Percentiles rank a stretch among this genome's conserved stretches.
These are phyloP conservation scores for Lactarius deliciosus DNA, from an alignment of 768 basidiomycete genomes.

Conservation along the genomic window DNA sequence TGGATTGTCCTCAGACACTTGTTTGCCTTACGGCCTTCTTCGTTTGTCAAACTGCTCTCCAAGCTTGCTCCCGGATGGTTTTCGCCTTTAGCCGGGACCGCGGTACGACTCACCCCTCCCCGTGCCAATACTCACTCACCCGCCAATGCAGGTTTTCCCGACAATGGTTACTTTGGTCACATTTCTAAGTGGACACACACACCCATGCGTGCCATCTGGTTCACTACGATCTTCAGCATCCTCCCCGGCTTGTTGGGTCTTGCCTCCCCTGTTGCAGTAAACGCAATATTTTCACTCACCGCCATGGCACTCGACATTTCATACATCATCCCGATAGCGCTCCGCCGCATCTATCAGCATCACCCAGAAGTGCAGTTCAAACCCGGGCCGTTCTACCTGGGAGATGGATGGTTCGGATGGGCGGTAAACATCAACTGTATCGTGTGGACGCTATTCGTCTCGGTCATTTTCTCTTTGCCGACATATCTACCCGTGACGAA, in stretches of 20 bases:
- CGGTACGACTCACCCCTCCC: slow-evolving; percentile 41
- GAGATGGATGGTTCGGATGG: slow-evolving; percentile 62
- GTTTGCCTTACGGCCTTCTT: slow-evolving; percentile 88
- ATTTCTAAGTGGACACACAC: slow-evolving; percentile 63
- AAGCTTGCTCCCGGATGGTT: slow-evolving; percentile 78
- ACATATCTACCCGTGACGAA: slow-evolving; percentile 66
- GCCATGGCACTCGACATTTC: slow-evolving; percentile 76
- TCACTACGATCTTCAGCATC: slow-evolving; percentile 63
- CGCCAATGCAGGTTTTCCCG: slow-evolving; percentile 58
- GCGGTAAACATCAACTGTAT: slow-evolving; percentile 65
- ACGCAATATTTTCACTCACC: slow-evolving; percentile 80
- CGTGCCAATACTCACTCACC: background rate
- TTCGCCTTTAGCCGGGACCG: slow-evolving; percentile 85
- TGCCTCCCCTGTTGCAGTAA: slow-evolving; percentile 72
- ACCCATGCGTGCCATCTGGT: slow-evolving; percentile 76
- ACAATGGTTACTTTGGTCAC: slow-evolving; percentile 73
- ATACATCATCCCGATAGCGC: slow-evolving; percentile 81
- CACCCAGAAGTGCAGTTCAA: slow-evolving; percentile 84
- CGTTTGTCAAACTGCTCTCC: slow-evolving; percentile 76
- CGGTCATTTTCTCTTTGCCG: slow-evolving; percentile 72
- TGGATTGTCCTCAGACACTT: slow-evolving; percentile 45
- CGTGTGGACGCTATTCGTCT: slow-evolving; percentile 65
- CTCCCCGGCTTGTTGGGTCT: slow-evolving; percentile 74
- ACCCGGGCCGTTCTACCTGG: slow-evolving; percentile 87
- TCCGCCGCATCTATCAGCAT: slow-evolving; percentile 61